Evolutionary conservation across 208 protist genomes (phyloP).

Genomic region (Crithidia acanthocephali): DNA sequence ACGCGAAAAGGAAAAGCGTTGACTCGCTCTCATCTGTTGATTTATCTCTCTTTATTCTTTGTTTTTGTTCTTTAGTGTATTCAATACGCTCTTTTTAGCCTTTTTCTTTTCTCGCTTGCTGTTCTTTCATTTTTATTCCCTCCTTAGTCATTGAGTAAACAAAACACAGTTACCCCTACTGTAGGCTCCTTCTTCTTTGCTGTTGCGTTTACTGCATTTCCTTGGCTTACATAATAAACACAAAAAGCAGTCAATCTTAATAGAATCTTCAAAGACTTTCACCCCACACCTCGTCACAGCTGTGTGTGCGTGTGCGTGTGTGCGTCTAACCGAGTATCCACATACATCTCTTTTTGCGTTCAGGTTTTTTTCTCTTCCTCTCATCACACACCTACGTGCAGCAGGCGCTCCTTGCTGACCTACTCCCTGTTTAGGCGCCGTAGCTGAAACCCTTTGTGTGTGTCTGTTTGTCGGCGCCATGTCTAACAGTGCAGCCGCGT

Average conservation of each 20-base stretch:
- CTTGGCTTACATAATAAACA: background rate
- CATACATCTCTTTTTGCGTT: background rate
- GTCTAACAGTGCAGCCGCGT: constrained; percentile 32
- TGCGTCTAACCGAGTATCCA: background rate
- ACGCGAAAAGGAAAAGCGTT: too few species aligned
- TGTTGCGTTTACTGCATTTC: background rate
- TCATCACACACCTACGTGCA: too few species aligned
- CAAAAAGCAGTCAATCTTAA: background rate
- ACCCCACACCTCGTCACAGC: background rate
- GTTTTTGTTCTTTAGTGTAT: background rate
- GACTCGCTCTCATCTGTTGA: background rate
- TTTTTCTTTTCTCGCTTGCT: constrained; percentile 21
- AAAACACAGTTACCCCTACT: too few species aligned
- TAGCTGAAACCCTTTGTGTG: background rate
- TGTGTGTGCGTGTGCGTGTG: background rate
- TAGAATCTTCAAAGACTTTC: background rate
- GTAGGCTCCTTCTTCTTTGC: background rate
- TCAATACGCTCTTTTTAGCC: background rate
- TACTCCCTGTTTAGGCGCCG: background rate
- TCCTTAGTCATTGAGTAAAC: too few species aligned
- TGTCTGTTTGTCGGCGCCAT: constrained; percentile 9
- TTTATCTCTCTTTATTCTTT: too few species aligned
- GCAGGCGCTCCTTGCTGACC: too few species aligned
- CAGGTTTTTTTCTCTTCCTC: background rate
- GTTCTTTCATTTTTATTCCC: background rate